Conservation (phyloP, 116 monocot genomes). For the Dioscorea cayenensis region DNA sequence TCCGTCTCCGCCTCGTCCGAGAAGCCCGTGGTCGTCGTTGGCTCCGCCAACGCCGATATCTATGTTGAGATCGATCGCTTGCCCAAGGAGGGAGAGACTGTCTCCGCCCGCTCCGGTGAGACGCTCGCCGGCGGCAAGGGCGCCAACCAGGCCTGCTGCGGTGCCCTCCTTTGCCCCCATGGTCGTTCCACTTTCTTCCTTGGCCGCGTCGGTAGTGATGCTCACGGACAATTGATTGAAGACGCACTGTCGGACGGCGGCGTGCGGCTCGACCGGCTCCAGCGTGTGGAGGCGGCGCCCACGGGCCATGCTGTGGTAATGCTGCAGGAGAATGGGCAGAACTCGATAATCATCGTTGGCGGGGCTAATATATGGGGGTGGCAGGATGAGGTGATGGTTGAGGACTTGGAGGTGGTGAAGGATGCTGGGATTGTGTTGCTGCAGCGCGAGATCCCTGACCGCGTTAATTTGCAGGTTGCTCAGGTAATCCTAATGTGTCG, state of each 20-base stretch:
- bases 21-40: constrained; percentile 73
- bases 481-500: constrained; percentile 25
- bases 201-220: constrained; percentile 71
- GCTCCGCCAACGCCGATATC: constrained; percentile 99
- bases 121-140: constrained; percentile 97
- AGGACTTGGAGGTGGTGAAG: constrained; percentile 48
- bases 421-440: constrained; percentile 64
- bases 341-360: constrained; percentile 85
- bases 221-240: constrained; percentile 66
- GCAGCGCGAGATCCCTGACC: constrained; percentile 92
- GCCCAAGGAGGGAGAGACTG: constrained; percentile 66
- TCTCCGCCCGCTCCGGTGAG: constrained; percentile 54
- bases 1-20: neutral
- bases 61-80: constrained; percentile 86
- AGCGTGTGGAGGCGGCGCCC: constrained; percentile 37
- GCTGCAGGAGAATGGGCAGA: constrained; percentile 77
- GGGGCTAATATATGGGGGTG: constrained; percentile 81
- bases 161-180: constrained; percentile 35
- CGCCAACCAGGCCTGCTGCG: constrained; percentile 98
- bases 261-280: constrained; percentile 40
- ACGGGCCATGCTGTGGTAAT: constrained; percentile 94
- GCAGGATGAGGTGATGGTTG: constrained; percentile 32
- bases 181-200: constrained; percentile 57
- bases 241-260: constrained; percentile 53
- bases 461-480: constrained; percentile 76